Evolutionary conservation across 805 yeast genomes (phyloP), one percentile per base, ranked within the genome.

Genomic region (Candida berthetii): DNA sequence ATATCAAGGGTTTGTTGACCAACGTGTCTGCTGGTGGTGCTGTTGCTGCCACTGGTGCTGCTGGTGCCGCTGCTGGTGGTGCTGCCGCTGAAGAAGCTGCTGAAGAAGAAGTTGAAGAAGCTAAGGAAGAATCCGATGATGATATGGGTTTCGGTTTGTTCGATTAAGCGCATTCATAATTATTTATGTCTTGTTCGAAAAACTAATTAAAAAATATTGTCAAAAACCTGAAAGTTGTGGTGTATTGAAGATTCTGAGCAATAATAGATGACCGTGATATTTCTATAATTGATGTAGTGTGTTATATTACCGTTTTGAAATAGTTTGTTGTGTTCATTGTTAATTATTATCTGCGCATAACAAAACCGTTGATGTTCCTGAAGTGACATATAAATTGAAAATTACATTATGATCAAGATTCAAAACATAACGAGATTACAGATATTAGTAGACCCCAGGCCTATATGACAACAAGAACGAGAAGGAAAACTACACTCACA

Each of bases 61-160:
- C 79, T 46, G 75, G 76, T 58, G 82, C 72, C 50, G 76, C 71
- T 50, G 79, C 76, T 55, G 80, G 74, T 53, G 78, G 72, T 61
- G 81, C 72, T 57, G 81, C 69, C 59, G 85, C 70, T 58, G 85
- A 68, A 48, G 85, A 73, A 45, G 86, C 71, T 45, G 90, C 71
- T 52, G 85, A 58, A 47, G 81, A 62, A 49, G 81, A 61, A 53
- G 82, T 60, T 44, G 80, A 65, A 54, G 78, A 65, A 54, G 65
- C 56, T 42, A 78, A 69, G 58, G 71, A 63, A 57, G 74, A 72
- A 64, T 74, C 78, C 49, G 84, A 79, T 65, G 89, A 80, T 66
- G 96, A 85, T 72, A 86, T 88, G 95, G 96, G 96, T 65, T 81
- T 84, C 86, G 91, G 90, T 72, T 81, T 87, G 70, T 87, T 87